These are phyloP conservation scores for Blastobotrys terrestris DNA, from an alignment of 805 yeast species.

Conservation along the genomic window DNA sequence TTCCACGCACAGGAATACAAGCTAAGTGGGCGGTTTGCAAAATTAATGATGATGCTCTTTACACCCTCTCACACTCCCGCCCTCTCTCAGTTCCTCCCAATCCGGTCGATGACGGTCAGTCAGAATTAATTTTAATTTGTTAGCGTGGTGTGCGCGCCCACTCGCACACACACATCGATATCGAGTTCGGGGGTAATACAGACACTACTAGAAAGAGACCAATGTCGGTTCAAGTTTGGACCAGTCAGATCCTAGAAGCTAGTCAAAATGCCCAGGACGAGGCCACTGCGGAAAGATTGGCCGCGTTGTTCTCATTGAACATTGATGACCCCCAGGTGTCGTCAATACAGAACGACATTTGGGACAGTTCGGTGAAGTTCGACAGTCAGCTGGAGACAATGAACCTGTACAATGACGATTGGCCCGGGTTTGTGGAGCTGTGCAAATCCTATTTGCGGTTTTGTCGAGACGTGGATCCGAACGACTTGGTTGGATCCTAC, in stretches of 20 bases:
- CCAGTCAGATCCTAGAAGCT: conserved; percentile 4
- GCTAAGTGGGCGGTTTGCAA: too few relatives aligned
- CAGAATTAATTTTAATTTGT: neutral
- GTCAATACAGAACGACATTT: conserved; percentile 32
- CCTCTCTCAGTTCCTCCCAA: neutral
- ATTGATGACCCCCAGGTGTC: conserved; percentile 32
- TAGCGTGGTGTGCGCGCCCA: neutral
- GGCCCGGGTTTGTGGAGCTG: conserved; percentile 44
- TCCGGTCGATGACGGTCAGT: too few relatives aligned
- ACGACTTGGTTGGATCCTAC: conserved; percentile 43
- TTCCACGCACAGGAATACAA: neutral
- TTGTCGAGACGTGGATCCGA: conserved; percentile 47
- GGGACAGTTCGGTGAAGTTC: conserved; percentile 18
- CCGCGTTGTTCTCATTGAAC: conserved; percentile 26
- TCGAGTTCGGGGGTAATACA: too few relatives aligned
- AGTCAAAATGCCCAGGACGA: neutral
- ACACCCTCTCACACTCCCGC: too few relatives aligned
- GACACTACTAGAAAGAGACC: too few relatives aligned
- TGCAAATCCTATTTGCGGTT: conserved; percentile 42
- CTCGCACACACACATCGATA: neutral
- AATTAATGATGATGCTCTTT: too few relatives aligned
- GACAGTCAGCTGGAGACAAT: conserved; percentile 23
- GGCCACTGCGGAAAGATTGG: conserved; percentile 9
- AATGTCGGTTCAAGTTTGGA: conserved; percentile 18
- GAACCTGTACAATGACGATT: conserved; percentile 32